Percentiles rank a stretch among this genome's conserved stretches.
Conservation (phyloP, 768 basidiomycete species). For the Sporobolomyces phaffii region DNA sequence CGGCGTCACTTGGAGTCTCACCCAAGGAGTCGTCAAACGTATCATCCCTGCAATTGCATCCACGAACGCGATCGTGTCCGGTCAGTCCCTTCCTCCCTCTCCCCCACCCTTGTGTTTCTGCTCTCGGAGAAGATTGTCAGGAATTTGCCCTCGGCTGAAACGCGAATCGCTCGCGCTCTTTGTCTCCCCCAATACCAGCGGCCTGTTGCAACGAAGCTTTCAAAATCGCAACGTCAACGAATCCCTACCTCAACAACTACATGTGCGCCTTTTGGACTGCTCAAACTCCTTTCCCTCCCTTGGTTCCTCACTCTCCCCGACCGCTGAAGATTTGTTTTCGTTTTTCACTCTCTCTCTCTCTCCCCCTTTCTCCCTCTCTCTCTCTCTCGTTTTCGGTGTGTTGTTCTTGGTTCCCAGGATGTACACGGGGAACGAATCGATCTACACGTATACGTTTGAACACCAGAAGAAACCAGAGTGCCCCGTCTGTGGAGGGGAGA, state of each 20-base stretch:
- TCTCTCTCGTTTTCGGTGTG: too few relatives aligned
- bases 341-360: too few relatives aligned
- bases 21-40: conserved; percentile 98
- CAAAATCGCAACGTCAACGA: conserved; percentile 93
- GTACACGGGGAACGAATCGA: conserved; percentile 91
- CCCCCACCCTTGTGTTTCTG: too few relatives aligned
- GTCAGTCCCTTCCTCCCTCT: too few relatives aligned
- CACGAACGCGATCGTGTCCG: conserved; percentile 96
- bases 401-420: conserved; percentile 55
- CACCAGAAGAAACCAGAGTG: conserved; percentile 88
- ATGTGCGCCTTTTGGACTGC: conserved; percentile 52
- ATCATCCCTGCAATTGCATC: conserved; percentile 98
- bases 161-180: neutral
- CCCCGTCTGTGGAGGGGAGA: conserved; percentile 92
- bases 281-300: too few relatives aligned
- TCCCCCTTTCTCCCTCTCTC: too few relatives aligned
- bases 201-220: conserved; percentile 99
- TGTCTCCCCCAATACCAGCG: conserved; percentile 51
- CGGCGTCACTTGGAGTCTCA: conserved; percentile 94
- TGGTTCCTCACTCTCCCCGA: too few relatives aligned
- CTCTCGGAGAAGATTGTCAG: too few relatives aligned
- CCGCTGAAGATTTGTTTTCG: too few relatives aligned
- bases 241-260: conserved; percentile 91
- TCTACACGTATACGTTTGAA: conserved; percentile 96
- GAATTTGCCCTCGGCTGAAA: too few relatives aligned